Evolutionary conservation across 306 rosid species (phyloP), one percentile per base, ranked within the genome.

Genomic region (Rosa persica): DNA sequence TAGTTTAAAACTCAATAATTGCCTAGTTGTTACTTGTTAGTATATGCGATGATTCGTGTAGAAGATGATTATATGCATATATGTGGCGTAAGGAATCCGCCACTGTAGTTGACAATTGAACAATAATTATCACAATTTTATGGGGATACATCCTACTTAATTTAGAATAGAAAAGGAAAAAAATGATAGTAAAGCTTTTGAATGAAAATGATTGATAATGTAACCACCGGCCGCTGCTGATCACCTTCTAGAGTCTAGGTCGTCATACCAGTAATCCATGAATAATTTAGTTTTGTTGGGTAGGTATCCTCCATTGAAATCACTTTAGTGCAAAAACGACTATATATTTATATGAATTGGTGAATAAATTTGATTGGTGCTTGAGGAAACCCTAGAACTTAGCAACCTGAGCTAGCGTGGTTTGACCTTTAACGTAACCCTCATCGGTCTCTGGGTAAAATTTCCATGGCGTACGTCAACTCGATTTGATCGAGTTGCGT

Each of bases 11-110:
- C 49, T 73, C 58, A 43, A 75, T 60, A 25, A 61, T 60, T 57
- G n/a, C 7, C 22, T 23, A 2, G 23, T 74, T 57, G 69, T 7
- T 40, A 0, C 13, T 54, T 11, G 13, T 11, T 47, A n/a, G 9
- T 55, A 6, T 36, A 55, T 12, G 43, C 47, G 54, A 69, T 73
- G 17, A 42, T 58, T 47, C 27, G 44, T 12, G 55, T 38, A 25
- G 40, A 12, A n/a, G 5, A 38, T 11, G 39, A 58, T 19, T 3
- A 22, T 8, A 57, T 8, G 22, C 64, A 6, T 20, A 43, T 70
- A 52, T 65, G 75, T 82, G 66, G 75, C 85, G 85, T 77, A 55
- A 70, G 73, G 68, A 64, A 77, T 15, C 58, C 66, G 74, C 43
- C 72, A 25, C 36, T 52, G 10, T 42, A 22, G 78, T 65, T 77